These are phyloP conservation scores for Mediolabrus comicus DNA, from an alignment of 108 stramenopile species.

Conservation along the genomic window DNA sequence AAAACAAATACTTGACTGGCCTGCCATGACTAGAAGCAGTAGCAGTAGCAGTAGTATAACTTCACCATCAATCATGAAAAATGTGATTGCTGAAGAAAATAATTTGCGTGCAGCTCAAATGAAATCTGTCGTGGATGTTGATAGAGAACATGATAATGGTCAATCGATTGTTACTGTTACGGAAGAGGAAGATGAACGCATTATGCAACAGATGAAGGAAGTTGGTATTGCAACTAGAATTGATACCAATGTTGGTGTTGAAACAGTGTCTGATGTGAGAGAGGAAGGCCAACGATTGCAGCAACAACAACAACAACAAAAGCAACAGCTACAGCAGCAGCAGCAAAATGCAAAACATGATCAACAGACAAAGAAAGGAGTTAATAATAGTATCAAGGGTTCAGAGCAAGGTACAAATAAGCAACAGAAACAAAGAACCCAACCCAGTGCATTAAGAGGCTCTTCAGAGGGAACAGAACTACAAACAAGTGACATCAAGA, in stretches of 20 bases:
- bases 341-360: not conserved
- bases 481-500: slow-evolving; percentile 35
- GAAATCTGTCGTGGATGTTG: not conserved
- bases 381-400: not conserved
- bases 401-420: not conserved
- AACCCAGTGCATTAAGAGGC: not conserved
- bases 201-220: not conserved
- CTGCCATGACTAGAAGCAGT: no score
- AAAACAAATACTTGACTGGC: no score
- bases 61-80: not conserved
- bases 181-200: not conserved
- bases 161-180: not conserved
- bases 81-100: not conserved
- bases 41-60: not conserved
- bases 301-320: not conserved
- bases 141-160: not conserved
- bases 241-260: not conserved
- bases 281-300: not conserved
- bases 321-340: not conserved
- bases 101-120: not conserved
- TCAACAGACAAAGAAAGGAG: not conserved
- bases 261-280: slow-evolving; percentile 6
- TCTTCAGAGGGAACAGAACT: slow-evolving; percentile 17
- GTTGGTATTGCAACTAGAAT: not conserved
- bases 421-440: not conserved